These are phyloP conservation scores for Hypoxylon lienhwacheense DNA, from an alignment of 495 filamentous ascomycete species.

Conservation along the genomic window DNA sequence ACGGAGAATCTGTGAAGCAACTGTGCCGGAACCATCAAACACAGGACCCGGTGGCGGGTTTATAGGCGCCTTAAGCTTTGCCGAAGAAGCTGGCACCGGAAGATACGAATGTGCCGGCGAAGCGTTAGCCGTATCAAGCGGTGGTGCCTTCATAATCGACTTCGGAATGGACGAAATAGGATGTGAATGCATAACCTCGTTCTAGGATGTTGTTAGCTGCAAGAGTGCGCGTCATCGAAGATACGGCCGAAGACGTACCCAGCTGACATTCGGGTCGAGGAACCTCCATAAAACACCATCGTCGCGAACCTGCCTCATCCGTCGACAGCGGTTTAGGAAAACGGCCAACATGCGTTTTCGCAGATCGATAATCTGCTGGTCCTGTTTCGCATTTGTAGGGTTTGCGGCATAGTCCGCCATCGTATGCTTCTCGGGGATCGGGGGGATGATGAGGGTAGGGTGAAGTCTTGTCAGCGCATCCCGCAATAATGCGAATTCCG, in stretches of 20 bases:
- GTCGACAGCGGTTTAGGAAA: conserved; percentile 88
- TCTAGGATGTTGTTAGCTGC: conserved; percentile 59
- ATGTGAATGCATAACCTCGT: conserved; percentile 85
- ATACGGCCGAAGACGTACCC: conserved; percentile 60
- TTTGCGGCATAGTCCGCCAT: conserved; percentile 99
- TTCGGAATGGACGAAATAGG: conserved; percentile 92
- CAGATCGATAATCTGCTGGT: conserved; percentile 91
- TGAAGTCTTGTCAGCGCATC: conserved; percentile 87
- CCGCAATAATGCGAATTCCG: conserved; percentile 91
- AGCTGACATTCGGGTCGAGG: conserved; percentile 96
- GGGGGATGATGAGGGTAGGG: conserved; percentile 90
- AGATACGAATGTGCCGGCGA: conserved; percentile 86
- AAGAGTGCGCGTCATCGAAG: neutral
- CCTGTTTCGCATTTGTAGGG: conserved; percentile 96
- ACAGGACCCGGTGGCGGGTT: conserved; percentile 44
- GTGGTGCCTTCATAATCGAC: conserved; percentile 88
- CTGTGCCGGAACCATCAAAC: conserved; percentile 53
- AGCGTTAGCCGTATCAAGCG: conserved; percentile 88
- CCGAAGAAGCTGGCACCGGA: conserved; percentile 78
- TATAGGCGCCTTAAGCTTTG: conserved; percentile 72
- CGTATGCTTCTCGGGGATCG: conserved; percentile 97
- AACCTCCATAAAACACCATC: conserved; percentile 98
- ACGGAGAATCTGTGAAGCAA: conserved; percentile 64
- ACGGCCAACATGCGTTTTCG: conserved; percentile 94
- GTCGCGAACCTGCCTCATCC: conserved; percentile 89